Evolutionary conservation across 148 eudicot genomes (phyloP), one percentile per base, ranked within the genome.

Genomic region (Rhododendron mucronatum): DNA sequence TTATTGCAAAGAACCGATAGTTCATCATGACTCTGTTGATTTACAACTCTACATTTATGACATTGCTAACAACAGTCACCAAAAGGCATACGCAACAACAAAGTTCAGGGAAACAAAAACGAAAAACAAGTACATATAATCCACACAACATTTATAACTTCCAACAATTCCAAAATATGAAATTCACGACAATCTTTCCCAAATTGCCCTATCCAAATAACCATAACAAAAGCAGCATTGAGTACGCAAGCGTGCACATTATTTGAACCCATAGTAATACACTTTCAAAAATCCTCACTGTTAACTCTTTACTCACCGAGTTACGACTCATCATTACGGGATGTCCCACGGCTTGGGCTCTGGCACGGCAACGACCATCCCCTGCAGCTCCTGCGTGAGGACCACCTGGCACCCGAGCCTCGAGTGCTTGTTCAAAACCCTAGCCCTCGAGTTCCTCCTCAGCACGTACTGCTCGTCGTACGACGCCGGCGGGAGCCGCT

Each of bases 331-430:
- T 39, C 71, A 6, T 82, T 82, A 82, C 51, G 84, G 84, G 35
- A 41, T 82, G 74, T 82, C 84, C 84, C 84, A 82, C 2, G 84
- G 84, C 75, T 41, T 82, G 61, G 96, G 92, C 88, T 97, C 99
- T 0, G 99, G 98, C 21, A 97, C 92, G 33, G 99, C 98, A n/a
- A 97, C 98, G 74, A 97, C 98, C 98, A 97, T 97, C 84, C 99
- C 99, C 85, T 97, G 94, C 45, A 95, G 90, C 48, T 91, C 97
- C 67, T 55, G 89, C 6, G 90, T n/a, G 35, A 97, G 91, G 69
- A 94, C 91, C 82, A 97, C 98, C 93, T 97, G 99, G 83, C 99
- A 97, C 0, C 98, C 98, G 74, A 95, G 88, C 91, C 99, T 91
- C 0, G 99, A 85, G 65, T 97, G 98, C 92, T 92, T 91, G 82